Evolutionary conservation across 108 stramenopile genomes (phyloP), one percentile per base, ranked within the genome.

Genomic region (Skeletonema potamos): DNA sequence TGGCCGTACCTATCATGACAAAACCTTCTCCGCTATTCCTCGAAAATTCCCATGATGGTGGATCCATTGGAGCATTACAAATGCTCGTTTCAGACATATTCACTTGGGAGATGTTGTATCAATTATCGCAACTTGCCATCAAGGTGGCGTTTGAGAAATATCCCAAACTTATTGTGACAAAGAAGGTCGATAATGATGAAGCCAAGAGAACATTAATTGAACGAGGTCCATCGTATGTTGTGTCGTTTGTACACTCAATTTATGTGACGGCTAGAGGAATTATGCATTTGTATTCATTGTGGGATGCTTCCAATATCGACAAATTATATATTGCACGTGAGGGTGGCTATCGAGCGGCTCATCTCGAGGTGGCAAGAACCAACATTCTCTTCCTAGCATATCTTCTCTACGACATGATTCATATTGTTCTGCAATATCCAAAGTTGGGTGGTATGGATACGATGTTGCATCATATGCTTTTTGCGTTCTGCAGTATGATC

Each of bases 311-410:
- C 29, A 51, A 58, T 12, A 27, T 72, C 0, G 72, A 80, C 32
- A 80, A 80, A 73, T 7, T 82, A 4, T 17, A 56, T 48, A 82
- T 77, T 15, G 60, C 62, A 2, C 13, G 22, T 18, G 58, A 33
- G 17, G 17, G 26, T 13, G 32, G 4, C 18, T 36, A 72, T 65
- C 68, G 71, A 59, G 8, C 4, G 61, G 66, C 62, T 0, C 71
- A 73, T 37, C 70, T 77, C 15, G 22, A 62, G 11, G 81, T 82
- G 54, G 75, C 58, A 27, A 28, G 11, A 1, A 82, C 81, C 15
- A 82, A 82, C 46, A 62, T 30, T 6, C 4, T 82, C 37, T 82
- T 82, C 57, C 54, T 77, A 6, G 65, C 76, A 37, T 82, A 77
- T 18, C 76, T 82, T 9, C 20, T 76, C 9, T 82, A 73, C 58